Conservation (phyloP, 345 rosid species). For the Linum tenue region DNA sequence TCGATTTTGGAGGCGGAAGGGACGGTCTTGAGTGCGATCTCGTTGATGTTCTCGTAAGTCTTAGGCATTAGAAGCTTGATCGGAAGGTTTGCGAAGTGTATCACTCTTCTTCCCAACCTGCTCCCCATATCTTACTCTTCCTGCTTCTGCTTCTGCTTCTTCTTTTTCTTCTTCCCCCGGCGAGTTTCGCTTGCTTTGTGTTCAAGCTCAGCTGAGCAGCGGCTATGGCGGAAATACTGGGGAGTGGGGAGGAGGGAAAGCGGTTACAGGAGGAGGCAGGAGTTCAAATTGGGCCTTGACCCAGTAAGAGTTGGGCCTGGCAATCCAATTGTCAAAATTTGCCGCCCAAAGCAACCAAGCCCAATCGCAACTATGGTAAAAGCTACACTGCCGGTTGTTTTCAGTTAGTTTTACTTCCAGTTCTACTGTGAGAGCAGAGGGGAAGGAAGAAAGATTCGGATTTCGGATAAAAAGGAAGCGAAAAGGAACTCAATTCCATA, state of each 20-base stretch:
- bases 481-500: too few relatives aligned
- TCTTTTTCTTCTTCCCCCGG: background rate
- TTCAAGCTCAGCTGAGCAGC: background rate
- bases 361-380: background rate
- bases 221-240: background rate
- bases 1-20: constrained; percentile 88
- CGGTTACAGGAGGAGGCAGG: background rate
- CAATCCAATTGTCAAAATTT: background rate
- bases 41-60: constrained; percentile 50
- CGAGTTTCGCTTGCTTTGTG: background rate
- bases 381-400: too few relatives aligned
- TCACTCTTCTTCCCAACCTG: constrained; percentile 67
- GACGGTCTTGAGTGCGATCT: constrained; percentile 68
- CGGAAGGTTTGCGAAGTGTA: constrained; percentile 77
- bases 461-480: background rate
- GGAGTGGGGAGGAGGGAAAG: background rate
- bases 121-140: constrained; percentile 37
- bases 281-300: background rate
- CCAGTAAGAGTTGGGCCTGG: background rate
- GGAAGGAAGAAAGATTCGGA: background rate
- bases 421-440: background rate
- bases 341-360: background rate
- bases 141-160: background rate
- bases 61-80: constrained; percentile 68
- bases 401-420: background rate